Evolutionary conservation across 2,329 filamentous ascomycete species (phyloP).

Genomic region (Phialophora macrospora): DNA sequence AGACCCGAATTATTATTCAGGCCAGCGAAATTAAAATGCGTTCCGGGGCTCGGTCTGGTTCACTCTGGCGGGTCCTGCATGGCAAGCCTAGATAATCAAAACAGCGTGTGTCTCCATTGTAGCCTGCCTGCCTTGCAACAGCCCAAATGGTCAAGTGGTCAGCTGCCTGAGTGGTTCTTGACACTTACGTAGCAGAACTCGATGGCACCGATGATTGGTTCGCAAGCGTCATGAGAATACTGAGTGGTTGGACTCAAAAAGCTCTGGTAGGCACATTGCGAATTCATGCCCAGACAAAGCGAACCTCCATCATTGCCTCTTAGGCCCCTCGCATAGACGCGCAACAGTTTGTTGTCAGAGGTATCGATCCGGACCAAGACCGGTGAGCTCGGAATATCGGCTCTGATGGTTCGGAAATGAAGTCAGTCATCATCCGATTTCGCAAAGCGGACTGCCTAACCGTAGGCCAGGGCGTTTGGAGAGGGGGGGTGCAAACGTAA

Average conservation of each 20-base stretch:
- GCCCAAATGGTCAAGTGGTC: not conserved
- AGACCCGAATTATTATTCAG: too few relatives aligned
- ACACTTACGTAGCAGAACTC: not conserved
- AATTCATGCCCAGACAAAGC: not conserved
- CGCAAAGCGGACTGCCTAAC: not conserved
- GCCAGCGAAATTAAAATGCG: too few relatives aligned
- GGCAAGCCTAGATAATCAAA: not conserved
- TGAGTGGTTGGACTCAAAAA: not conserved
- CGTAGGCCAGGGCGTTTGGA: not conserved
- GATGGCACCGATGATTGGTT: not conserved
- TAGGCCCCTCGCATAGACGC: not conserved
- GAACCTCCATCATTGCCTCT: not conserved
- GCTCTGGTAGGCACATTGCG: not conserved
- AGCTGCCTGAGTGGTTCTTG: not conserved
- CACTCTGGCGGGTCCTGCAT: not conserved
- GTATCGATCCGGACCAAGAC: slow-evolving; percentile 1
- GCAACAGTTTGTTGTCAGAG: not conserved
- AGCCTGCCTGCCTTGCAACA: not conserved
- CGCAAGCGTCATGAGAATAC: not conserved
- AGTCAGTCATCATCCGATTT: not conserved
- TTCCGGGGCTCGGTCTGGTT: not conserved
- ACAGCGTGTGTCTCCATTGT: too few relatives aligned
- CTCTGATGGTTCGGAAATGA: not conserved
- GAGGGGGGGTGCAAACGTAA: slow-evolving; percentile 11
- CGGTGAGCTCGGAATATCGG: slow-evolving; percentile 4